A percentile compares a stretch with the other conserved stretches of the same genome.
phyloP scores from a whole-genome alignment of 1,139 yeast genomes.

The Meyerozyma carpophila region DNA sequence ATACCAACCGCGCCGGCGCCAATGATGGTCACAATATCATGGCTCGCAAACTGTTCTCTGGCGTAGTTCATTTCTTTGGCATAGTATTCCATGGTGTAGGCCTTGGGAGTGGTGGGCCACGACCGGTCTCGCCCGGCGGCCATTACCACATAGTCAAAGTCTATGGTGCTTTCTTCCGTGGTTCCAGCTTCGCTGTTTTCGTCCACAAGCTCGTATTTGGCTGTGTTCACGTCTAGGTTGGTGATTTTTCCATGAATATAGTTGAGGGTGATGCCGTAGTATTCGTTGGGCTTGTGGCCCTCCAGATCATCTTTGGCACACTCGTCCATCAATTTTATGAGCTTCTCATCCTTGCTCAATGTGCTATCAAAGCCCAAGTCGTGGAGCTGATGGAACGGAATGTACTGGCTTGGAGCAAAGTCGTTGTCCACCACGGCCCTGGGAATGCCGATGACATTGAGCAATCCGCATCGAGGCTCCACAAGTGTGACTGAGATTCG shows the following conservation, averaged over 20 bases:
- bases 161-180: slow-evolving; percentile 14
- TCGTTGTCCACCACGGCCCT: slow-evolving; percentile 40
- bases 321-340: slow-evolving; percentile 9
- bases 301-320: slow-evolving; percentile 3
- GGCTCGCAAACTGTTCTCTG: slow-evolving; percentile 14
- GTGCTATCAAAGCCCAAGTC: slow-evolving; percentile 27
- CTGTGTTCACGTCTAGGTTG: slow-evolving; percentile 21
- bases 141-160: slow-evolving; percentile 44
- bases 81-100: slow-evolving; percentile 22
- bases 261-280: slow-evolving; percentile 16
- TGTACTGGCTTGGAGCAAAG: slow-evolving; percentile 41
- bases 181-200: slow-evolving; percentile 3
- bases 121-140: slow-evolving; percentile 48
- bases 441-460: slow-evolving; percentile 50
- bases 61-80: slow-evolving; percentile 31
- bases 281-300: slow-evolving; percentile 2
- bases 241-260: slow-evolving; percentile 40
- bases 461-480: slow-evolving; percentile 49
- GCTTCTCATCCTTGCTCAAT: slow-evolving; percentile 17
- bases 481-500: slow-evolving; percentile 35
- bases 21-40: slow-evolving; percentile 27
- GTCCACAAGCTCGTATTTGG: slow-evolving; percentile 17
- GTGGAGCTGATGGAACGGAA: slow-evolving; percentile 26
- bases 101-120: slow-evolving; percentile 52
- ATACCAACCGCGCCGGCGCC: slow-evolving; percentile 52